Percentiles rank a stretch among this genome's conserved stretches.
Evolutionary conservation across 2,329 filamentous ascomycete species (phyloP).

Genomic region (Cladobotryum protrusum): DNA sequence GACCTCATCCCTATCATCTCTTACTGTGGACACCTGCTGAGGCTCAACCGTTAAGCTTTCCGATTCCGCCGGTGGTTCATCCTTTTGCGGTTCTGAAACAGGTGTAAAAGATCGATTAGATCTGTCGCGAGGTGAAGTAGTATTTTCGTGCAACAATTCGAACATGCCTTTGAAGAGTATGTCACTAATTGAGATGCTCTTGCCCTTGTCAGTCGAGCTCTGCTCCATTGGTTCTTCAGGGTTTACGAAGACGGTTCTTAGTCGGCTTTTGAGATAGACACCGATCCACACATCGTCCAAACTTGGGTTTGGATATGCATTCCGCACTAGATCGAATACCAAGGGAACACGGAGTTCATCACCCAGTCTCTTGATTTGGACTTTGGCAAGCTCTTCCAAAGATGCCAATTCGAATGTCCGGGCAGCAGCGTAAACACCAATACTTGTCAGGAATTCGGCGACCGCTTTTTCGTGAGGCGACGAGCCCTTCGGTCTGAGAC

Average conservation of each 20-base stretch:
- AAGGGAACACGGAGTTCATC: not conserved
- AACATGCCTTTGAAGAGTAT: constrained; percentile 1
- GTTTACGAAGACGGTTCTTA: not conserved
- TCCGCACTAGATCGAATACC: constrained; percentile 4
- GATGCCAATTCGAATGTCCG: not conserved
- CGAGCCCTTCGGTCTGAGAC: constrained; percentile 1
- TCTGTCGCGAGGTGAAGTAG: not conserved
- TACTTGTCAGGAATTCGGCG: constrained; percentile 4
- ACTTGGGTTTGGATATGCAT: constrained; percentile 1
- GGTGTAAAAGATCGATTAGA: not conserved
- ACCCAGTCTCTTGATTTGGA: constrained; percentile 5
- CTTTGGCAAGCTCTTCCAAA: constrained; percentile 5
- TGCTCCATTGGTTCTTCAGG: not conserved
- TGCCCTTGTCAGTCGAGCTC: not conserved
- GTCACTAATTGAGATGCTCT: constrained; percentile 1
- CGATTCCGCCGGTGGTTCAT: no score
- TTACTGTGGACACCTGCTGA: no score
- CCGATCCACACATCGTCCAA: constrained; percentile 8
- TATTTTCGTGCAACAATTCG: constrained; percentile 1
- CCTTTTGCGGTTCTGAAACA: not conserved
- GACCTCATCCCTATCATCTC: no score
- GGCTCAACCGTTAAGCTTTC: no score
- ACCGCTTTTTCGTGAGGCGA: not conserved
- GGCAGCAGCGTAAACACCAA: constrained; percentile 3
- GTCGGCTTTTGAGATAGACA: constrained; percentile 1